A percentile compares a stretch with the other conserved stretches of the same genome.
Evolutionary conservation across 352 stramenopile genomes (phyloP).

Genomic region (Globisporangium spiculum): DNA sequence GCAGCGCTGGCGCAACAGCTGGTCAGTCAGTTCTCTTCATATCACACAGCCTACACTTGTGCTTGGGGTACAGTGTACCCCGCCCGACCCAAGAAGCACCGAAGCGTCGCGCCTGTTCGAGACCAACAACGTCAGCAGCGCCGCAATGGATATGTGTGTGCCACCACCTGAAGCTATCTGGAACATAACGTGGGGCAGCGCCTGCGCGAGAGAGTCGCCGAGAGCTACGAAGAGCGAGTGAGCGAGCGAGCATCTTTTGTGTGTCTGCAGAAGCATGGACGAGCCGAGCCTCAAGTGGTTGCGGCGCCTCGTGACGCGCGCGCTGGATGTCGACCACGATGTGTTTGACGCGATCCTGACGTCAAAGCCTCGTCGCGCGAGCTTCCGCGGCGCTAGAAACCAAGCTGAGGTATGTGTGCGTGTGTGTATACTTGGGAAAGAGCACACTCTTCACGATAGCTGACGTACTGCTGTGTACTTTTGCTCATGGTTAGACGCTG

Average conservation of each 20-base stretch:
- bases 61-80: conserved; percentile 1
- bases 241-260: neutral
- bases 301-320: conserved; percentile 52
- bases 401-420: conserved; percentile 31
- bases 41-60: neutral
- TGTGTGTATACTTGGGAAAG: neutral
- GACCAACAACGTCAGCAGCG: neutral
- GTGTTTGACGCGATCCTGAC: conserved; percentile 57
- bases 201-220: no score
- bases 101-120: conserved; percentile 12
- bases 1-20: neutral
- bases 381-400: conserved; percentile 30
- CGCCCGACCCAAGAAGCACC: neutral
- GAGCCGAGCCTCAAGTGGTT: conserved; percentile 54
- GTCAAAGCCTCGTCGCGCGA: conserved; percentile 24
- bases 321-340: conserved; percentile 52
- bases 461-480: neutral
- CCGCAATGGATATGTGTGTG: neutral
- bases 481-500: conserved; percentile 13
- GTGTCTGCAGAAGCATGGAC: conserved; percentile 34
- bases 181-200: neutral
- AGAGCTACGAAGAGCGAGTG: neutral
- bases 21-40: neutral
- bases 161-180: neutral
- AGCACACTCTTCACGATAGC: neutral